Conservation (phyloP, 2,329 filamentous ascomycete species). For the Epichloe amarillans region DNA sequence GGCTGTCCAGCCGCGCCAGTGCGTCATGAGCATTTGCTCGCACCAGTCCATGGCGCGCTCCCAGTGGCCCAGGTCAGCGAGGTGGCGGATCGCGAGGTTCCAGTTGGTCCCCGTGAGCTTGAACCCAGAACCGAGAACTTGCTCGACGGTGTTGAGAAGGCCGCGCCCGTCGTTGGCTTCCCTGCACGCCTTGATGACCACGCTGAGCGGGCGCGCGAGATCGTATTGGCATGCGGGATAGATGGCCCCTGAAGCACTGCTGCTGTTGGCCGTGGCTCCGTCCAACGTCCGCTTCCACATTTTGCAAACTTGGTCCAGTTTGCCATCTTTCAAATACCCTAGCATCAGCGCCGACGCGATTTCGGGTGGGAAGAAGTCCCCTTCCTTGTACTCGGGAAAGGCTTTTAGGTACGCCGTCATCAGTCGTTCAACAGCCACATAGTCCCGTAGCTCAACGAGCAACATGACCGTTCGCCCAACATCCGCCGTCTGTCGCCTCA, state of each 20-base stretch:
- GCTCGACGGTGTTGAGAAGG: slow-evolving; percentile 36
- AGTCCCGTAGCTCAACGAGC: slow-evolving; percentile 25
- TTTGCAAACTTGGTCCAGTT: slow-evolving; percentile 46
- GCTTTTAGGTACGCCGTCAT: slow-evolving; percentile 38
- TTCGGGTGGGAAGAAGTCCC: slow-evolving; percentile 32
- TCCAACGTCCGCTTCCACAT: slow-evolving; percentile 53
- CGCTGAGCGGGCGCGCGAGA: slow-evolving; percentile 33
- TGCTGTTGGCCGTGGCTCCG: slow-evolving; percentile 29
- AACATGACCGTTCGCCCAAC: slow-evolving; percentile 22
- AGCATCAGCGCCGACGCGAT: slow-evolving; percentile 57
- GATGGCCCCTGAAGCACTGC: slow-evolving; percentile 16
- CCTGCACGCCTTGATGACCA: slow-evolving; percentile 33
- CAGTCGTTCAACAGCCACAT: slow-evolving; percentile 42
- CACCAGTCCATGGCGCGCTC: slow-evolving; percentile 59
- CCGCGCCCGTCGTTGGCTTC: slow-evolving; percentile 28
- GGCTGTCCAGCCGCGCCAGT: slow-evolving; percentile 59
- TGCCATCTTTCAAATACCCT: slow-evolving; percentile 42
- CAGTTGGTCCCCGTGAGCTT: slow-evolving; percentile 62
- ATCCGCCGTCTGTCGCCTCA: slow-evolving; percentile 15
- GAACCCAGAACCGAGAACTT: slow-evolving; percentile 56
- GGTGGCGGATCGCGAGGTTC: slow-evolving; percentile 61
- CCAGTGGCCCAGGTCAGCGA: slow-evolving; percentile 46
- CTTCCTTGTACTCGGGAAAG: slow-evolving; percentile 20
- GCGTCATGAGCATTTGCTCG: slow-evolving; percentile 64
- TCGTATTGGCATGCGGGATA: slow-evolving; percentile 39